Percentiles rank a stretch among this genome's conserved stretches.
Conservation (phyloP, 768 basidiomycete species). For the Boletus eberwhitei region DNA sequence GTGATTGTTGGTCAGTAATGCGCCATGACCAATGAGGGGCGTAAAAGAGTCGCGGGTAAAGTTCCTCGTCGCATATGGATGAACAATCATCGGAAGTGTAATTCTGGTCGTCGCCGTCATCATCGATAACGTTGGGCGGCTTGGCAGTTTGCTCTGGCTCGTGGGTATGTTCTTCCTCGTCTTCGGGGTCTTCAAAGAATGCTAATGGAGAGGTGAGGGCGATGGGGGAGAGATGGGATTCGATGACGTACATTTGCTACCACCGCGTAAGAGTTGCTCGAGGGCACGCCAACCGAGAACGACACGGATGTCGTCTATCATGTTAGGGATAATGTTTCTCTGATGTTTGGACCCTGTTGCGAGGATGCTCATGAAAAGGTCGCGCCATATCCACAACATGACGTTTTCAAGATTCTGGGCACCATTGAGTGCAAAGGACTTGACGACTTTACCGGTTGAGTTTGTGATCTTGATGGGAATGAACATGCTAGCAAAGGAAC, state of each 20-base stretch:
- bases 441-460: conserved; percentile 43
- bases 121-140: conserved; percentile 24
- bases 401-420: conserved; percentile 44
- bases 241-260: conserved; percentile 37
- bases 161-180: conserved; percentile 21
- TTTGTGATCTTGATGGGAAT: conserved; percentile 44
- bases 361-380: conserved; percentile 58
- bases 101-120: conserved; percentile 27
- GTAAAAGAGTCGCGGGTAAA: conserved; percentile 34
- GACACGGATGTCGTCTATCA: conserved; percentile 58
- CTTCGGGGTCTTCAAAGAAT: conserved; percentile 16
- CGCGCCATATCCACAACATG: conserved; percentile 67
- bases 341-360: conserved; percentile 33
- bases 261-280: conserved; percentile 54
- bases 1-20: conserved; percentile 38
- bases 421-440: conserved; percentile 47
- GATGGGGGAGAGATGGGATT: neutral
- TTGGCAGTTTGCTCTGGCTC: neutral
- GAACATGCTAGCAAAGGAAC: conserved; percentile 45
- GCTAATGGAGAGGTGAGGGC: neutral
- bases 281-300: conserved; percentile 49
- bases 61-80: conserved; percentile 21
- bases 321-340: conserved; percentile 40
- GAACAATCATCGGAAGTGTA: conserved; percentile 22
- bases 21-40: conserved; percentile 51